Percentiles rank a stretch among this genome's conserved stretches.
Evolutionary conservation across 2,329 filamentous ascomycete species (phyloP).

Genomic region (Alternaria incomplexa): DNA sequence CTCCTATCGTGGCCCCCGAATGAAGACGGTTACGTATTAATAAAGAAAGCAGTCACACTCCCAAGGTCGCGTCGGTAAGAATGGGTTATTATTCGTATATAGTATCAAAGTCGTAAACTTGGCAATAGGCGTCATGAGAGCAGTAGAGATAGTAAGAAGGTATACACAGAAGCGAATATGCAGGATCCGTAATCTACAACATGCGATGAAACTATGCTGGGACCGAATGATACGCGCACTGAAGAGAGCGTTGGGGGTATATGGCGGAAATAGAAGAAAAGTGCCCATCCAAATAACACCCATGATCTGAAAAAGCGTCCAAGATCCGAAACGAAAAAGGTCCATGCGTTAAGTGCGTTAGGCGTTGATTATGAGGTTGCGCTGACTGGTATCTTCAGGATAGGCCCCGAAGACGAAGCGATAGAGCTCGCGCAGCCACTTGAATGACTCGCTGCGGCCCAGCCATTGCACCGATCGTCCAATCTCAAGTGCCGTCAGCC

Average conservation of each 20-base stretch:
- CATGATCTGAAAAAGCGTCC: background rate
- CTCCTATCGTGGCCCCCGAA: too few relatives aligned
- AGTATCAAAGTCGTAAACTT: background rate
- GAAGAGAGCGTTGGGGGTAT: conserved; percentile 41
- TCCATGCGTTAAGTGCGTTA: conserved; percentile 18
- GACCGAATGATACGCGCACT: conserved; percentile 8
- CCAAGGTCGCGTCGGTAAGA: background rate
- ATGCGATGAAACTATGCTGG: conserved; percentile 12
- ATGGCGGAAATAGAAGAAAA: conserved; percentile 28
- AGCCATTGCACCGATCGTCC: conserved; percentile 81
- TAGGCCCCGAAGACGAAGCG: conserved; percentile 84
- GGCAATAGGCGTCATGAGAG: background rate
- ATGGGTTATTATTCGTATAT: conserved; percentile 3
- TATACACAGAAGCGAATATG: conserved; percentile 21
- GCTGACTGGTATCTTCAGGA: conserved; percentile 74
- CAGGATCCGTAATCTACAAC: conserved; percentile 4
- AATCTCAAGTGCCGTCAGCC: conserved; percentile 76
- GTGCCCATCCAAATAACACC: conserved; percentile 12
- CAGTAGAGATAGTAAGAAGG: conserved; percentile 8
- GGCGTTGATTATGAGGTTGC: conserved; percentile 66
- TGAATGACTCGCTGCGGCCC: conserved; percentile 73
- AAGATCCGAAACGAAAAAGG: conserved; percentile 1
- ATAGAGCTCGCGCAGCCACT: conserved; percentile 82
- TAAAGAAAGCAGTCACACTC: background rate
- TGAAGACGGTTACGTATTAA: too few relatives aligned